Conservation (phyloP, 176 grass and related monocot genomes). For the Leersia perrieri region DNA sequence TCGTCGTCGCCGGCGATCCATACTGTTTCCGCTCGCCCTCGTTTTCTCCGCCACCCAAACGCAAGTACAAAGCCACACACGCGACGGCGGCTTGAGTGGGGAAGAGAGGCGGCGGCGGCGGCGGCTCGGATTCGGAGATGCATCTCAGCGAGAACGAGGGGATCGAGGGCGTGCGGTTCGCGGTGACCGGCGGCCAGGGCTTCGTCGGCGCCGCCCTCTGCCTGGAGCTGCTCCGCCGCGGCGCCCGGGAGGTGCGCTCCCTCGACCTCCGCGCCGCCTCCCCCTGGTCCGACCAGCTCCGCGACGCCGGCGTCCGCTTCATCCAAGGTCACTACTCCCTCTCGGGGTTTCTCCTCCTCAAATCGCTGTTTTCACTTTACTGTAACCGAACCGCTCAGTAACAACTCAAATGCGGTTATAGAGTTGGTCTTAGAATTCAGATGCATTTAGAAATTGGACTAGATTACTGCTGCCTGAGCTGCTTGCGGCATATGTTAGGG, state of each 20-base stretch:
- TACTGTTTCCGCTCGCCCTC: neutral
- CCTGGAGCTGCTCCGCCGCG: slow-evolving; percentile 71
- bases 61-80: neutral
- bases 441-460: neutral
- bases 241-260: slow-evolving; percentile 72
- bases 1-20: neutral
- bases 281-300: slow-evolving; percentile 52
- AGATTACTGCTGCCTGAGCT: neutral
- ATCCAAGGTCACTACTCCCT: slow-evolving; percentile 64
- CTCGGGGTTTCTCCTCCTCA: neutral
- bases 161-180: slow-evolving; percentile 68
- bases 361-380: neutral
- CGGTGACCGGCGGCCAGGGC: slow-evolving; percentile 77
- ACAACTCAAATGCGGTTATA: neutral
- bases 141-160: slow-evolving; percentile 82
- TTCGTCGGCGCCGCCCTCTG: slow-evolving; percentile 77
- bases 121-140: slow-evolving; percentile 21
- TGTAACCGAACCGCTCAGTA: neutral
- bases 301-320: slow-evolving; percentile 48
- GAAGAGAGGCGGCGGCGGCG: too few species aligned
- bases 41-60: slow-evolving; percentile 6
- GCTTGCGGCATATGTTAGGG: neutral
- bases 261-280: slow-evolving; percentile 64
- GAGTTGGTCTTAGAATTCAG: neutral
- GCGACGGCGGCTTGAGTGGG: too few species aligned